phyloP scores from a whole-genome alignment of 805 yeast genomes.

The Yamadazyma ubonensis region DNA sequence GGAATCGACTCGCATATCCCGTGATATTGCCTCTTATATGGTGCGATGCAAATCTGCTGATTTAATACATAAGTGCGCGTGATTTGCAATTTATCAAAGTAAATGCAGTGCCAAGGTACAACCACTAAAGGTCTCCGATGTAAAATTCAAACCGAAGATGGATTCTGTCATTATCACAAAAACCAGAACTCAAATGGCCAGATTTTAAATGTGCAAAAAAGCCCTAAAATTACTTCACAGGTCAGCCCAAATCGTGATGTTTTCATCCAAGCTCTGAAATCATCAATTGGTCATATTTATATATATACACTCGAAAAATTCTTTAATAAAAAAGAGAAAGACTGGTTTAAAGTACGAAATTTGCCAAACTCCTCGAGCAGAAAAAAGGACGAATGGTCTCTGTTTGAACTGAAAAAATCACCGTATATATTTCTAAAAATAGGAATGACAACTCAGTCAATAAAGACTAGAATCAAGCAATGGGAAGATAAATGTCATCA shows the following conservation, averaged over 20 bases:
- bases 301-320: conserved; percentile 48
- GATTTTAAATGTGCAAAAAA: too few relatives aligned
- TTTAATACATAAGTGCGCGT: conserved; percentile 2
- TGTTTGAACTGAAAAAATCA: conserved; percentile 36
- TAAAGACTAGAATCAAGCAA: conserved; percentile 42
- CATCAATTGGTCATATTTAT: conserved; percentile 46
- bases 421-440: conserved; percentile 47
- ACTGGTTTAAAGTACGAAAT: conserved; percentile 36
- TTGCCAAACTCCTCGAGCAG: conserved; percentile 20
- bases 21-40: background rate
- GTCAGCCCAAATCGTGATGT: too few relatives aligned
- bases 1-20: background rate
- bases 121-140: conserved; percentile 44
- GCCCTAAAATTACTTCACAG: too few relatives aligned
- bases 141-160: conserved; percentile 23
- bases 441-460: conserved; percentile 53
- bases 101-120: conserved; percentile 39
- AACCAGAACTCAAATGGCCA: conserved; percentile 29
- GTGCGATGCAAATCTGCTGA: background rate
- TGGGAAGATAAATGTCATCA: conserved; percentile 56
- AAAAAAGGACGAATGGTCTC: conserved; percentile 26
- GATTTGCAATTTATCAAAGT: background rate
- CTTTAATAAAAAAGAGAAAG: conserved; percentile 21
- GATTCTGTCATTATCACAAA: conserved; percentile 37
- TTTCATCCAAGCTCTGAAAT: too few relatives aligned